Evolutionary conservation across 345 rosid species (phyloP).

Genomic region (Diplotaxis tenuifolia): DNA sequence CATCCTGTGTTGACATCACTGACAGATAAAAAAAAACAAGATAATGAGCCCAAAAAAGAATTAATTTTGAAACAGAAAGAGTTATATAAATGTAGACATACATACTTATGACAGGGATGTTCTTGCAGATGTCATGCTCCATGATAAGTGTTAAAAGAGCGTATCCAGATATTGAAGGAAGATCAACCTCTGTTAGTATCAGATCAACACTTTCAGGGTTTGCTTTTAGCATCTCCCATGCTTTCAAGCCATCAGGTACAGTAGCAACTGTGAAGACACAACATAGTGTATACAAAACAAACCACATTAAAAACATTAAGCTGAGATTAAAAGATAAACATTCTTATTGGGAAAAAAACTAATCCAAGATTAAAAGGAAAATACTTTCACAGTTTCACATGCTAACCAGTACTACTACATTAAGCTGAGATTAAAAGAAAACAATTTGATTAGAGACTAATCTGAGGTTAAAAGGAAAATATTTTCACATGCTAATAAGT

Average conservation of each 20-base stretch:
- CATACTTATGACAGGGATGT: slow-evolving; percentile 89
- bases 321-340: too few relatives aligned
- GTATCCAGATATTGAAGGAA: slow-evolving; percentile 84
- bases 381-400: neutral
- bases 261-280: slow-evolving; percentile 52
- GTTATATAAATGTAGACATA: neutral
- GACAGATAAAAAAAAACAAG: too few relatives aligned
- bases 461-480: neutral
- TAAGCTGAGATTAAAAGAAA: neutral
- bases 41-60: neutral
- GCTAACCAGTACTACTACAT: neutral
- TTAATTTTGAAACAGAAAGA: neutral
- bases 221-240: slow-evolving; percentile 83
- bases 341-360: neutral
- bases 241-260: slow-evolving; percentile 82
- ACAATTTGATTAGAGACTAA: neutral
- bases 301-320: neutral
- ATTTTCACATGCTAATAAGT: neutral
- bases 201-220: slow-evolving; percentile 61
- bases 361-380: neutral
- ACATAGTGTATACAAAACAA: neutral
- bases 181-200: slow-evolving; percentile 82
- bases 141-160: slow-evolving; percentile 75
- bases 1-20: too few relatives aligned
- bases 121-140: slow-evolving; percentile 92